A percentile compares a stretch with the other conserved stretches of the same genome.
phyloP scores from a whole-genome alignment of 495 filamentous ascomycete species.

The Elasticomyces elasticus region DNA sequence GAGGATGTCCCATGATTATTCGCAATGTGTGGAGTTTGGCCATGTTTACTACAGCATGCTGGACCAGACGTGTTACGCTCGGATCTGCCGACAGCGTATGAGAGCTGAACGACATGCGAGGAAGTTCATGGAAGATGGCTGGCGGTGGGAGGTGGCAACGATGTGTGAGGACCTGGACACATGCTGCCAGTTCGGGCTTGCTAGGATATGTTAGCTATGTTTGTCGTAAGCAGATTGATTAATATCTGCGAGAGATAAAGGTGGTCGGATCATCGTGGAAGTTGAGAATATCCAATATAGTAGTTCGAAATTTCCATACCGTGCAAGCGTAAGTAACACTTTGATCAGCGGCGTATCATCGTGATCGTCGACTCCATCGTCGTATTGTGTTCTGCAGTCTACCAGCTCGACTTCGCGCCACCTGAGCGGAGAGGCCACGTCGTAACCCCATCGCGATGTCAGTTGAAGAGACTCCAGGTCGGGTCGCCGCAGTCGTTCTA shows the following conservation, averaged over 20 bases:
- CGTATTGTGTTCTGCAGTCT: conserved; percentile 19
- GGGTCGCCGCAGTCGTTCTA: conserved; percentile 10
- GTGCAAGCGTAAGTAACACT: conserved; percentile 24
- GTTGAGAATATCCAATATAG: neutral
- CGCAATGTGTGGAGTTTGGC: conserved; percentile 27
- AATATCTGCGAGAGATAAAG: too few relatives aligned
- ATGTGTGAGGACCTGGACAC: conserved; percentile 25
- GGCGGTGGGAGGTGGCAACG: conserved; percentile 30
- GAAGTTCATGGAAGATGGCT: conserved; percentile 27
- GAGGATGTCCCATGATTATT: conserved; percentile 27
- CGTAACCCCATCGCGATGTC: conserved; percentile 17
- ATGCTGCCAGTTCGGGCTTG: conserved; percentile 22
- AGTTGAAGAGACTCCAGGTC: conserved; percentile 18
- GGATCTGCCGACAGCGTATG: conserved; percentile 23
- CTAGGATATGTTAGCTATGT: neutral
- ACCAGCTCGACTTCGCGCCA: conserved; percentile 25
- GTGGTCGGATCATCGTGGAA: too few relatives aligned
- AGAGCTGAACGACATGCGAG: conserved; percentile 21
- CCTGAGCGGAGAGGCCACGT: conserved; percentile 16
- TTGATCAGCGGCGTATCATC: conserved; percentile 30
- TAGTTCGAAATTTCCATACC: conserved; percentile 9
- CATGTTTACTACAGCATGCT: conserved; percentile 24
- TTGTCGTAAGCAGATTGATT: too few relatives aligned
- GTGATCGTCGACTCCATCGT: conserved; percentile 23
- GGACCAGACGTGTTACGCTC: conserved; percentile 21